Percentiles rank a stretch among this genome's conserved stretches.
Evolutionary conservation across 2,329 filamentous ascomycete genomes (phyloP).

Genomic region (Clonostachys rhizophaga): DNA sequence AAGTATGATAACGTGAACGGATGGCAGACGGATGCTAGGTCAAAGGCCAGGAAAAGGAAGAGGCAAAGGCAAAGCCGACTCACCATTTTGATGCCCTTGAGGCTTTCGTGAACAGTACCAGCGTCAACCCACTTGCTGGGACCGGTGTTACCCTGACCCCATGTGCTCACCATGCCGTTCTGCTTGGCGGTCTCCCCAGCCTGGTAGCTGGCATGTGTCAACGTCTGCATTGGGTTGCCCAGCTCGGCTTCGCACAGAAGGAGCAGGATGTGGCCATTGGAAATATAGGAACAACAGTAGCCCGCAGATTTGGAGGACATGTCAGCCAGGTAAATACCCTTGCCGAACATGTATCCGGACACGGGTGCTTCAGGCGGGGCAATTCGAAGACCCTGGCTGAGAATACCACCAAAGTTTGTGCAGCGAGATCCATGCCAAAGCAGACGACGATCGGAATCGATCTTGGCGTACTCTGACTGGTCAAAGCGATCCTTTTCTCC

Average conservation of each 20-base stretch:
- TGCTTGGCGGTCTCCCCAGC: conserved; percentile 61
- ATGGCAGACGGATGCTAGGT: conserved; percentile 1
- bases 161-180: conserved; percentile 61
- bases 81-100: conserved; percentile 69
- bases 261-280: conserved; percentile 67
- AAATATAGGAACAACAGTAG: conserved; percentile 62
- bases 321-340: conserved; percentile 84
- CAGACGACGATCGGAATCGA: conserved; percentile 61
- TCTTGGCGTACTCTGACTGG: conserved; percentile 44
- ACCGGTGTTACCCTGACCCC: conserved; percentile 61
- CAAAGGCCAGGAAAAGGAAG: background rate
- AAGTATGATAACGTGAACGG: too few species aligned
- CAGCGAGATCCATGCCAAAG: conserved; percentile 84
- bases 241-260: conserved; percentile 78
- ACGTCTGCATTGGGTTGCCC: conserved; percentile 67
- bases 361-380: conserved; percentile 80
- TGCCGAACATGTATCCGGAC: conserved; percentile 83
- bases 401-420: conserved; percentile 84
- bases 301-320: conserved; percentile 79
- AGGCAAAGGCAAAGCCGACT: conserved; percentile 17
- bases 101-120: conserved; percentile 52
- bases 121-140: conserved; percentile 76
- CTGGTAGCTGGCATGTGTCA: conserved; percentile 50
- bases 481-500: conserved; percentile 69
- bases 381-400: conserved; percentile 84